These are phyloP conservation scores for Neurospora hispaniola DNA, from an alignment of 495 filamentous ascomycete genomes.

Conservation along the genomic window DNA sequence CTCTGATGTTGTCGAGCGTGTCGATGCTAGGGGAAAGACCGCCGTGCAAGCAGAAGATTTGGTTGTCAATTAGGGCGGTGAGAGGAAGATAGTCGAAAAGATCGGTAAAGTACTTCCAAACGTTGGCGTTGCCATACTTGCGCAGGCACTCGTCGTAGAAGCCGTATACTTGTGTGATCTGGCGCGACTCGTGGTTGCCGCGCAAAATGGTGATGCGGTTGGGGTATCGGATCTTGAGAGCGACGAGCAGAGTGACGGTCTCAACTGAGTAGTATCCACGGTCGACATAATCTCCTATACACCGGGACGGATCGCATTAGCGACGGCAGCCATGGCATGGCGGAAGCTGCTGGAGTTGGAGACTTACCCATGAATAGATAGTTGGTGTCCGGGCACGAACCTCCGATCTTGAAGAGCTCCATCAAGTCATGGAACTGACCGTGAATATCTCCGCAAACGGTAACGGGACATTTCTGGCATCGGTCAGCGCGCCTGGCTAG, in stretches of 20 bases:
- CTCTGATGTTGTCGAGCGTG: conserved; percentile 94
- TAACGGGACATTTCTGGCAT: conserved; percentile 80
- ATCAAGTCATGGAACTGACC: conserved; percentile 91
- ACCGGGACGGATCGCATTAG: background rate
- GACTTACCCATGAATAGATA: conserved; percentile 86
- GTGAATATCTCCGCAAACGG: conserved; percentile 88
- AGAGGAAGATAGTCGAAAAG: conserved; percentile 98
- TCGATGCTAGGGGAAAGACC: conserved; percentile 94
- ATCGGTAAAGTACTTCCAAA: conserved; percentile 99
- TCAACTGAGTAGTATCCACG: conserved; percentile 96
- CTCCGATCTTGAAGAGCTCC: conserved; percentile 90
- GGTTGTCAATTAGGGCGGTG: conserved; percentile 67
- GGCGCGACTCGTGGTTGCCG: conserved; percentile 93
- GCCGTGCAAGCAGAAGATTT: conserved; percentile 91
- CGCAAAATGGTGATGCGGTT: conserved; percentile 94
- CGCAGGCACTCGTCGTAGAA: conserved; percentile 97
- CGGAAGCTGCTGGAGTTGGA: background rate
- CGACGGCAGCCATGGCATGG: background rate
- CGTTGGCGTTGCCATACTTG: conserved; percentile 97
- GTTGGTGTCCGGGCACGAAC: conserved; percentile 86
- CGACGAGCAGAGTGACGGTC: conserved; percentile 87
- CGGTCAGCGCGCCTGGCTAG: conserved; percentile 2
- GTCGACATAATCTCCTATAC: conserved; percentile 84
- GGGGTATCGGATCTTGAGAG: conserved; percentile 91
- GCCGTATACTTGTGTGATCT: conserved; percentile 96